Percentiles rank a stretch among this genome's conserved stretches.
phyloP scores from a whole-genome alignment of 345 rosid species.

The Pistacia vera region DNA sequence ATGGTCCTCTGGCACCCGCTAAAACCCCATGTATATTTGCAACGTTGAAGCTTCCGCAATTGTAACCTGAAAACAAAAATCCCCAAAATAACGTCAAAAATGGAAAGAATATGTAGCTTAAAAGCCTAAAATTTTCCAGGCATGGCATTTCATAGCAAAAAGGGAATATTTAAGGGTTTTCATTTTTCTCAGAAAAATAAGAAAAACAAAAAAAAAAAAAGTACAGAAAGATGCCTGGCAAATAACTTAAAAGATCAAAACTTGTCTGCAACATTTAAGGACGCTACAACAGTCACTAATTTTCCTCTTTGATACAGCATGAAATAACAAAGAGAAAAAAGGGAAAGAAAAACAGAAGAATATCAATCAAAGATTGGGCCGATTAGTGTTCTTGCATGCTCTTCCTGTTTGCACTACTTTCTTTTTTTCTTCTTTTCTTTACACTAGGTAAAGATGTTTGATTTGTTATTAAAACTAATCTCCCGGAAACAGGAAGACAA shows the following conservation, averaged over 20 bases:
- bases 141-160: background rate
- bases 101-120: background rate
- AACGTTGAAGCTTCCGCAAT: slow-evolving; percentile 36
- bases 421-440: slow-evolving; percentile 24
- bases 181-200: background rate
- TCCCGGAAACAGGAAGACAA: slow-evolving; percentile 26
- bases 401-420: background rate
- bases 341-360: background rate
- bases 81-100: background rate
- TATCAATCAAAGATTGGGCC: background rate
- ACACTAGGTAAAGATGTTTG: slow-evolving; percentile 16
- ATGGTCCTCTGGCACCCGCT: slow-evolving; percentile 53
- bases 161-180: background rate
- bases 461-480: slow-evolving; percentile 16
- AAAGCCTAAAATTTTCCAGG: slow-evolving; percentile 7
- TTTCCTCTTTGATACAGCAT: slow-evolving; percentile 13
- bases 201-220: background rate
- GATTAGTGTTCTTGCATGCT: background rate
- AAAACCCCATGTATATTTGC: slow-evolving; percentile 42
- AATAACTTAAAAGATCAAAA: slow-evolving; percentile 18
- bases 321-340: slow-evolving; percentile 9
- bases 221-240: slow-evolving; percentile 5
- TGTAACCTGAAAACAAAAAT: slow-evolving; percentile 35
- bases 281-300: slow-evolving; percentile 23
- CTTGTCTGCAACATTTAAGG: slow-evolving; percentile 27